Conservation (phyloP, 176 grass and related monocot genomes). For the Eremochloa ophiuroides region DNA sequence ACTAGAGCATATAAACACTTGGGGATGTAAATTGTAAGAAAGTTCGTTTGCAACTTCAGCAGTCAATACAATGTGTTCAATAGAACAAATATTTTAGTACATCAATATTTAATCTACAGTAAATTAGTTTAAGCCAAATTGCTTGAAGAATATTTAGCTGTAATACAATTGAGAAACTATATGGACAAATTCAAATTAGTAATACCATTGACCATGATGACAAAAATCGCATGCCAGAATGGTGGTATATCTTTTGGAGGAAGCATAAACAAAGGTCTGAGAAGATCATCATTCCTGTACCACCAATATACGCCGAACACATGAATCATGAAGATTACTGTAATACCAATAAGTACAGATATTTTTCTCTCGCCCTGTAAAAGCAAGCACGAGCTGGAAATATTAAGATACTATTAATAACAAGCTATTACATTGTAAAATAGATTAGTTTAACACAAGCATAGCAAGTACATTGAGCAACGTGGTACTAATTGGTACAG, state of each 20-base stretch:
- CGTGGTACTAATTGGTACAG: background rate
- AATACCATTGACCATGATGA: conserved; percentile 98
- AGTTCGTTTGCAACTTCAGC: conserved; percentile 4
- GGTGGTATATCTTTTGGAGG: conserved; percentile 94
- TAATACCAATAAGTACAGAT: conserved; percentile 71
- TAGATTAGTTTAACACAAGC: conserved; percentile 11
- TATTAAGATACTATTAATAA: conserved; percentile 2
- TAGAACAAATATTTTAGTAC: background rate
- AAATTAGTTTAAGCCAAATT: conserved; percentile 10
- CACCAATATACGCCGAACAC: conserved; percentile 95
- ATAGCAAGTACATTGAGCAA: background rate
- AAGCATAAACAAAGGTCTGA: conserved; percentile 88
- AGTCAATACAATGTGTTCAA: background rate
- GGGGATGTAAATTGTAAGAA: background rate
- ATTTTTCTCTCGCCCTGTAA: conserved; percentile 90
- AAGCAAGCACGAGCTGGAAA: conserved; percentile 23
- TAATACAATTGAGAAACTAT: background rate
- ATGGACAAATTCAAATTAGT: conserved; percentile 13
- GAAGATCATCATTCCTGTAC: conserved; percentile 87
- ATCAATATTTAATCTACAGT: conserved; percentile 1
- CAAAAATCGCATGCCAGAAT: conserved; percentile 97
- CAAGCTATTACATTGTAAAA: conserved; percentile 15
- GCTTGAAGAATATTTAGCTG: conserved; percentile 5
- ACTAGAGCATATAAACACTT: background rate
- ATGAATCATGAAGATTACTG: conserved; percentile 78